Conservation (phyloP, 2,329 filamentous ascomycete genomes). For the Colletotrichum plurivorum region DNA sequence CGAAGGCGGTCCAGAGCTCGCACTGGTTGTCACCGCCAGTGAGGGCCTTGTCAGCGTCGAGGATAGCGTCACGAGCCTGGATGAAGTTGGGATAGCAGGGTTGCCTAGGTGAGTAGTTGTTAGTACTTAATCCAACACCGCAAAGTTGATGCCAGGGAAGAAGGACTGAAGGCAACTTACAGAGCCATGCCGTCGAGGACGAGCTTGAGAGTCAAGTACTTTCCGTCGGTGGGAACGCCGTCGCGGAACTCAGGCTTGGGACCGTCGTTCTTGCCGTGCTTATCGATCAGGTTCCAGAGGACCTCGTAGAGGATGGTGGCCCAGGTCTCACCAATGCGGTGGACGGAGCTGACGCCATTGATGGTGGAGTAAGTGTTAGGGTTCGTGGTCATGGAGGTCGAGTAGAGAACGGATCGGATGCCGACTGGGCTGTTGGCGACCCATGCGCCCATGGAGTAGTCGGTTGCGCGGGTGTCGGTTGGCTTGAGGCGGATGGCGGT, state of each 20-base stretch:
- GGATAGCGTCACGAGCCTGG: conserved; percentile 66
- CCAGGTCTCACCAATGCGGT: conserved; percentile 67
- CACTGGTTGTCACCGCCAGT: conserved; percentile 66
- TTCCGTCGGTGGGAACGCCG: conserved; percentile 66
- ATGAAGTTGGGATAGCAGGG: conserved; percentile 70
- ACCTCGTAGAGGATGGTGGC: conserved; percentile 68
- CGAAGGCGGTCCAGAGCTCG: conserved; percentile 68
- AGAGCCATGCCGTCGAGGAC: conserved; percentile 67
- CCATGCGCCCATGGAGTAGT: conserved; percentile 67
- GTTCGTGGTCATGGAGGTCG: conserved; percentile 63
- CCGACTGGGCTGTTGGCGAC: conserved; percentile 58
- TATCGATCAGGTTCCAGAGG: conserved; percentile 71
- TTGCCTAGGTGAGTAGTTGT: conserved; percentile 51
- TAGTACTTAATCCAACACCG: too few species aligned
- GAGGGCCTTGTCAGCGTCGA: conserved; percentile 67
- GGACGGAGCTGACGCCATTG: conserved; percentile 56
- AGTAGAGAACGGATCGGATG: conserved; percentile 66
- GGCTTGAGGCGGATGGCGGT: conserved; percentile 63
- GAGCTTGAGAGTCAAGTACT: conserved; percentile 66
- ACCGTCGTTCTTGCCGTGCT: conserved; percentile 64
- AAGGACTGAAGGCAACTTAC: conserved; percentile 37
- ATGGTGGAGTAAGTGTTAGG: conserved; percentile 63
- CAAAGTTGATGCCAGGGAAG: not conserved
- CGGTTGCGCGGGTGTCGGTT: conserved; percentile 58
- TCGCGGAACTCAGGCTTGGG: conserved; percentile 57